Base-by-base conservation (phyloP, 179 eudicot species). In the Amaranthus tricolor region DNA sequence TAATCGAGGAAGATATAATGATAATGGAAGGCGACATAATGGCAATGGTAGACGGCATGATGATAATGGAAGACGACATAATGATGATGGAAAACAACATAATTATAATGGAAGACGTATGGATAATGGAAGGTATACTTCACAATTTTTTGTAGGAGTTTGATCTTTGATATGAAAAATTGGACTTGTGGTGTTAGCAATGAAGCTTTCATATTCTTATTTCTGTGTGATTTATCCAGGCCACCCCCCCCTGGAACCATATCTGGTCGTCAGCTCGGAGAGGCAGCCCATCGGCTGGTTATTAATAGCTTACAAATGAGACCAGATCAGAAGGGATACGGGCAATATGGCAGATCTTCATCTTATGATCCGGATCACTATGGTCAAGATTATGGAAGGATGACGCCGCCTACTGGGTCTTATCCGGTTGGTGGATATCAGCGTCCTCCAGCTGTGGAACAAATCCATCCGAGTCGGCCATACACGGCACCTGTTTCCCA, bases 281-380 rank as follows among this genome's bases (percentile, higher is more conserved):
- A 89, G 60, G 99, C 97, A 51, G 97, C 99, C 54, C 97, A 89
- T 82, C 87, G 97, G 47, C 85, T 93, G 45, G 95, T 95, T 1
- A 75, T 19, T 50, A 95, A 95, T 70, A 91, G 92, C 84, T 87
- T 93, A 82, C 96, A 83, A 62, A 5, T 48, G 16, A 86, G 85
- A 78, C 50, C 73, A 44, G 84, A 81, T 69, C 82, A 75, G 21
- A 81, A 68, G 63, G 81, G 79, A 73, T 67, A 71, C n/a, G n/a
- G n/a, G n/a, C n/a, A n/a, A n/a, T n/a, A 76, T 56, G 74, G 70
- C 45, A 43, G 70, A 55, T 48, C 79, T 24, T 69, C 82, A 70
- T 51, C 51, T 43, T 61, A 52, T 62, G 72, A 75, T 56, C 79
- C 78, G 45, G 76, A 50, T 68, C 75, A 80, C 80, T 74, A 70